Conservation (phyloP, 1,284 basidiomycete species). For the Xanthoconium separans region DNA sequence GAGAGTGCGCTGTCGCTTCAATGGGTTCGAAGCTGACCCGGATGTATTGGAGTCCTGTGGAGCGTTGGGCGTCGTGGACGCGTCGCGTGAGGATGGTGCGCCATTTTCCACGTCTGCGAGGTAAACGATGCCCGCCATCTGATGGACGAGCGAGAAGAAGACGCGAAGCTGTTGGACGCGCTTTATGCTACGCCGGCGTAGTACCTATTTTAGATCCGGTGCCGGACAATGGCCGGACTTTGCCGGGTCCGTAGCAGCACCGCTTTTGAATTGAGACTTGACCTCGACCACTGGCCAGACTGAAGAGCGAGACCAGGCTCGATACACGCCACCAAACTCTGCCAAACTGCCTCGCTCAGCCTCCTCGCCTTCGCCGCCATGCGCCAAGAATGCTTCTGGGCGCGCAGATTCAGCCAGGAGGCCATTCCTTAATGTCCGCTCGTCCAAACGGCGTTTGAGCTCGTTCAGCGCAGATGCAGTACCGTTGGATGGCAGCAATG, state of each 20-base stretch:
- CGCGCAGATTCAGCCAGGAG: constrained; percentile 44
- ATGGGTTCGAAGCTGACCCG: constrained; percentile 26
- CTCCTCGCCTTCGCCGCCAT: constrained; percentile 73
- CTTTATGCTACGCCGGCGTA: no score
- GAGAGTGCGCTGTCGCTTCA: constrained; percentile 66
- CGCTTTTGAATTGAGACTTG: constrained; percentile 5
- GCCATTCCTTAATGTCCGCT: constrained; percentile 37
- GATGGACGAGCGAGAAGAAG: constrained; percentile 11
- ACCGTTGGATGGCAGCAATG: constrained; percentile 28
- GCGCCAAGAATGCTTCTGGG: constrained; percentile 41
- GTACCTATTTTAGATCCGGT: constrained; percentile 20
- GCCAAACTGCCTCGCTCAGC: constrained; percentile 73
- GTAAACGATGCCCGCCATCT: constrained; percentile 48
- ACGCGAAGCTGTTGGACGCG: constrained; percentile 9
- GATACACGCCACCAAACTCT: constrained; percentile 9
- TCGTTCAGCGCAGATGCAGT: constrained; percentile 23
- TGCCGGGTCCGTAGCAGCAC: neutral
- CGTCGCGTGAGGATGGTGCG: constrained; percentile 7
- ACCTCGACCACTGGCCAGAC: neutral
- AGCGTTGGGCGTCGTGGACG: constrained; percentile 14
- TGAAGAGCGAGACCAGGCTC: neutral
- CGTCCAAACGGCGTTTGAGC: constrained; percentile 38
- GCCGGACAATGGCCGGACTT: neutral
- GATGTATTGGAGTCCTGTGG: constrained; percentile 20
- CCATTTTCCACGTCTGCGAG: constrained; percentile 54